Evolutionary conservation across 805 yeast species (phyloP), one percentile per base, ranked within the genome.

Genomic region (Wickerhamiella australiensis): DNA sequence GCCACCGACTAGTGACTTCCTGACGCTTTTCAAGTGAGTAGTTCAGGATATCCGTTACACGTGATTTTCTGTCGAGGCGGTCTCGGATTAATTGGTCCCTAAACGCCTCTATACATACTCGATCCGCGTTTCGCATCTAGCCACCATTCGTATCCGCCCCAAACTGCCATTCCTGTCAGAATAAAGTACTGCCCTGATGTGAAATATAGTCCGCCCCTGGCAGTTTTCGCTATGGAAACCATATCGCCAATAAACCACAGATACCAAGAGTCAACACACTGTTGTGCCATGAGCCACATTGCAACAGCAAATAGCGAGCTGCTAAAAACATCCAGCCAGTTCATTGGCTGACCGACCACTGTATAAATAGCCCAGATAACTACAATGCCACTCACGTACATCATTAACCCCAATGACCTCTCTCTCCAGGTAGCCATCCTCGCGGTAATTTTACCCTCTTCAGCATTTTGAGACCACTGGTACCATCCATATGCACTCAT

Each of bases 401-500:
- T 15, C 21, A 11, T 27, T 5, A 12, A 12, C 2, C 43, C 42
- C 5, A 26, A 7, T 17, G 13, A 9, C 5, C 37, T 42, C 29
- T 46, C 49, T 5, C 36, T 17, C 12, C 8, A 27, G 3, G 29
- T 18, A 6, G 43, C 43, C 15, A 15, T 33, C 17, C 42, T 37
- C 15, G 42, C 40, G 13, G 18, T n/a, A 12, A 31, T 29, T 20
- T 25, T 37, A 17, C 48, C 38, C 15, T 35, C 25, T 26, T 45
- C 42, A 1, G 15, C 25, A 17, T 8, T 8, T 7, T 26, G 21
- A 17, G 48, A 35, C 49, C 49, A 46, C 41, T 25, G 21, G 27
- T 36, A n/a, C 49, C 49, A 46, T 15, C 49, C 49, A 29, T 46
- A 46, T 4, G 41, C 27, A 17, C 49, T 46, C 43, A 46, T 37